These are phyloP conservation scores for Dioscorea alata DNA, from an alignment of 106 monocot species.

Conservation along the genomic window DNA sequence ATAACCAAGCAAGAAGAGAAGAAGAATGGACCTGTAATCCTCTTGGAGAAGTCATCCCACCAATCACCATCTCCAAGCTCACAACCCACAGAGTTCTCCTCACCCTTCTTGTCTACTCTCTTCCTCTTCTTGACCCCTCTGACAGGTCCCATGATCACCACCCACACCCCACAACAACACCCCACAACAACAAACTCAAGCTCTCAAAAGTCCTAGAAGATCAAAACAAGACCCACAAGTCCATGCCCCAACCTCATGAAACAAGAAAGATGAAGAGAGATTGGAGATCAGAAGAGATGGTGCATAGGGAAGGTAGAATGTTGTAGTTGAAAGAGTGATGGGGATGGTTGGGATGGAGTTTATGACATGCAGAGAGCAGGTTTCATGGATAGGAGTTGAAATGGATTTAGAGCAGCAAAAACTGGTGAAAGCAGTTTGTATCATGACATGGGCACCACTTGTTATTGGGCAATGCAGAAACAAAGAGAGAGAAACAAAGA, in stretches of 20 bases:
- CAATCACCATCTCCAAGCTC: conserved; percentile 1
- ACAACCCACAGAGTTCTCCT: neutral
- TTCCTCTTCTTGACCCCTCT: conserved; percentile 7
- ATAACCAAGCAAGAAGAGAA: neutral
- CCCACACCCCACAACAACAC: neutral
- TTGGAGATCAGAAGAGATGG: neutral
- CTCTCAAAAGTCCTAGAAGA: neutral
- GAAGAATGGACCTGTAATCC: conserved; percentile 7
- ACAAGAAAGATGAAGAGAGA: neutral
- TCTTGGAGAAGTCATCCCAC: conserved; percentile 16
- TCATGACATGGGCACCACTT: neutral
- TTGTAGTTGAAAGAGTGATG: neutral
- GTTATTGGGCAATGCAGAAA: conserved; percentile 4
- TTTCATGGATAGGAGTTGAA: neutral
- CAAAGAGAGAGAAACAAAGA: neutral
- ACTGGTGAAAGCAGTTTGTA: neutral
- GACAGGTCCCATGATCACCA: conserved; percentile 13
- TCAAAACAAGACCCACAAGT: neutral
- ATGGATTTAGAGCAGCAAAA: neutral
- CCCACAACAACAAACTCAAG: neutral
- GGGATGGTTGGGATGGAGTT: neutral
- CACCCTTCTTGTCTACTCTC: neutral
- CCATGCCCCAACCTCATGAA: neutral
- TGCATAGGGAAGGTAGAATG: neutral
- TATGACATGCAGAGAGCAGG: neutral